Base-by-base conservation (phyloP, 768 basidiomycete species). In the Paxillus ammoniavirescens region DNA sequence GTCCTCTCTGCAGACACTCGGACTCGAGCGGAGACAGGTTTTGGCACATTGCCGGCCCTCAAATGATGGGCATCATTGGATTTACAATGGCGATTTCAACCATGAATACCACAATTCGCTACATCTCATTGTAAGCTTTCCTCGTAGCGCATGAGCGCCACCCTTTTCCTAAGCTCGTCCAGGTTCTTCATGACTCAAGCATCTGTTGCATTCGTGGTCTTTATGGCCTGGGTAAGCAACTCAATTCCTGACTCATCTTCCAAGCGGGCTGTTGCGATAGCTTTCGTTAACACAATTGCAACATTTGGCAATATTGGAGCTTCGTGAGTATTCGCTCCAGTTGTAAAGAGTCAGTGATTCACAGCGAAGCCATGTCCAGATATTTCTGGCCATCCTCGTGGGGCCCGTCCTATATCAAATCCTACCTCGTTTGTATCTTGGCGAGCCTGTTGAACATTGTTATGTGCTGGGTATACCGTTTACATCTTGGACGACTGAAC, bases 261-360 rank as follows among this genome's bases (percentile, higher is more conserved):
- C 17, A 93, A 93, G 69, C 84, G 92, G 7, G 89, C 91, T 8
- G 86, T 92, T n/a, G 86, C 85, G 15, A 75, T 95, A 38, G 92
- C 91, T 1, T 69, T 89, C 51, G 81, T 92, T 63, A 92, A 91
- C 67, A 82, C 86, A 31, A 81, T 90, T 62, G 86, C 85, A 12
- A 84, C 90, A 61, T 76, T 89, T 7, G 92, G 92, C 0, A 94
- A 93, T 71, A 76, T 95, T 33, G 73, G 83, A 41, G 89, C 91
- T 56, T 84, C 89, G 75, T 93, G 73, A 73, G 82, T 82, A 23
- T 60, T 54, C 28, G 3, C 33, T 4, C 51, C 12, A 15, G 26
- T 48, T 55, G 21, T 46, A 31, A 49, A 4, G 49, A 55, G 47
- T 36, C 18, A 45, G 35, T 28, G 15, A 46, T 26, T 17, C 18